Evolutionary conservation across 2,329 filamentous ascomycete genomes (phyloP).

Genomic region (Aspergillus spinulosporus): DNA sequence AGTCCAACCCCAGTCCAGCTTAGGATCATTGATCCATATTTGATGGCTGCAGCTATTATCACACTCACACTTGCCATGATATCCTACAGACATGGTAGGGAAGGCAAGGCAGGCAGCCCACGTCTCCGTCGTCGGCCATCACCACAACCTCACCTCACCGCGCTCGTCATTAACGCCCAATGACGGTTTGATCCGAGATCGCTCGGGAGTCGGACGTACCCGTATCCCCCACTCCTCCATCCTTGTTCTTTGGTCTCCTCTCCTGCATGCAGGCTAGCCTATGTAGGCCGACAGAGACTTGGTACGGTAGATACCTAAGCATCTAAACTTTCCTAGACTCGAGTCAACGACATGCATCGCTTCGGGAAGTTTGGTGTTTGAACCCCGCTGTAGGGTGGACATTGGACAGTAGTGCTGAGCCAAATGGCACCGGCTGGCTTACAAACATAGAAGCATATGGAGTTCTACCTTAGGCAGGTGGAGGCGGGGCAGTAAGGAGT

Average conservation of each 20-base stretch:
- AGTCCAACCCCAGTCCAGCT: neutral
- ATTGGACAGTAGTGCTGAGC: neutral
- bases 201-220: neutral
- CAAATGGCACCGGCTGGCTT: neutral
- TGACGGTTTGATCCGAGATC: constrained; percentile 1
- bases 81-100: neutral
- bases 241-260: constrained; percentile 1
- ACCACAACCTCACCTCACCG: neutral
- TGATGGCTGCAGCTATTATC: neutral
- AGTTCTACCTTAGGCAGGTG: neutral
- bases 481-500: neutral
- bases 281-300: neutral
- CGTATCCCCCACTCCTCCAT: neutral
- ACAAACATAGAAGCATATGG: neutral
- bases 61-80: neutral
- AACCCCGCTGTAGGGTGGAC: neutral
- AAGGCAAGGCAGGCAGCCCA: neutral
- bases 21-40: neutral
- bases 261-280: constrained; percentile 4
- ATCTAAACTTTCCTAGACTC: neutral
- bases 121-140: neutral
- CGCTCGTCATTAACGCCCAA: neutral
- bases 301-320: neutral
- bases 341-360: neutral
- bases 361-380: neutral